phyloP scores from a whole-genome alignment of 176 grass and related monocot genomes.

The Cenchrus purpureus region DNA sequence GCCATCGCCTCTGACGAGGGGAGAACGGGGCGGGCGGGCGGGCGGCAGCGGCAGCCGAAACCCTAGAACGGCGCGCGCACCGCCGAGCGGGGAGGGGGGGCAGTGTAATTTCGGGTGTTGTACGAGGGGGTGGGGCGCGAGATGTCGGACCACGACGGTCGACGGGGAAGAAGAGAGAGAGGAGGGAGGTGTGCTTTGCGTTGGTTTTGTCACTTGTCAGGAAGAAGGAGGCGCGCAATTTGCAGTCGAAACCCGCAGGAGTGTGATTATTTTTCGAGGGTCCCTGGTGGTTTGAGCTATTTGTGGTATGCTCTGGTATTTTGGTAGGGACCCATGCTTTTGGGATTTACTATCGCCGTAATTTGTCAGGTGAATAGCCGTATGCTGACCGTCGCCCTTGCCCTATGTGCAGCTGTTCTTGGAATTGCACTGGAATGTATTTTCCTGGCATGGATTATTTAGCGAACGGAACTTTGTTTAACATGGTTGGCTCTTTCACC shows the following conservation, averaged over 20 bases:
- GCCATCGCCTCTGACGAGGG: constrained; percentile 38
- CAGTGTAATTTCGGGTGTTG: constrained; percentile 29
- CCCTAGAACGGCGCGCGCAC: constrained; percentile 34
- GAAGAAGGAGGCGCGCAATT: neutral
- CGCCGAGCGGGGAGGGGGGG: constrained; percentile 15
- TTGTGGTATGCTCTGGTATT: neutral
- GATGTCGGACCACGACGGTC: constrained; percentile 22
- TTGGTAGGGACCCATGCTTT: neutral
- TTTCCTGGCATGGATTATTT: too few relatives aligned
- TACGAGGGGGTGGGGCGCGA: constrained; percentile 29
- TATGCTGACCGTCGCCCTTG: neutral
- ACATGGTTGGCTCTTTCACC: too few relatives aligned
- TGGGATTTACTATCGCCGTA: neutral
- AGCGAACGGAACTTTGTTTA: too few relatives aligned
- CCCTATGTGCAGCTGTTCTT: too few relatives aligned
- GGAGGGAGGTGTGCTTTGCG: neutral
- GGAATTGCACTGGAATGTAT: too few relatives aligned
- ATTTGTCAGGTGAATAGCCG: neutral
- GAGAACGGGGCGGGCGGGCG: neutral
- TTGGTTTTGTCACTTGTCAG: constrained; percentile 26
- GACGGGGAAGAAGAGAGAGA: constrained; percentile 12
- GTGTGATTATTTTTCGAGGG: neutral
- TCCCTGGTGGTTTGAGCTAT: neutral
- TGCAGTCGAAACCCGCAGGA: neutral
- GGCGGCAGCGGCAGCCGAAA: neutral